Percentiles rank a stretch among this genome's conserved stretches.
phyloP scores from a whole-genome alignment of 2,329 filamentous ascomycete genomes.

The Fusarium sp. region DNA sequence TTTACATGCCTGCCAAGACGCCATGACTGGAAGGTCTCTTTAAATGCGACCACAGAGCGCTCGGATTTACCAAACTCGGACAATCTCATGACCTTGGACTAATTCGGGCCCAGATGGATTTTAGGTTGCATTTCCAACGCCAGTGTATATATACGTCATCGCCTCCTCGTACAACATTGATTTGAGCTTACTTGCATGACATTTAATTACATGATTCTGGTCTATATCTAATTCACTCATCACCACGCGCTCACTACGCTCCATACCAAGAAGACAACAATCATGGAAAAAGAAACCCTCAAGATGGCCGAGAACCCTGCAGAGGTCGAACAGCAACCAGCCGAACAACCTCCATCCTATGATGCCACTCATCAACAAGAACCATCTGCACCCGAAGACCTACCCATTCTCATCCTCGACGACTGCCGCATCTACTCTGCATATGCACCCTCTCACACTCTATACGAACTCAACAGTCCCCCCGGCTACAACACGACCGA shows the following conservation, averaged over 20 bases:
- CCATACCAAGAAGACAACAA: fast-evolving
- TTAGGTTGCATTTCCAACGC: not conserved
- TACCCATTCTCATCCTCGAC: constrained; percentile 39
- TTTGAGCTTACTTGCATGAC: not conserved
- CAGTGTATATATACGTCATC: not conserved
- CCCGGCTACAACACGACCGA: constrained; percentile 31
- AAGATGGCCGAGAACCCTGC: not conserved
- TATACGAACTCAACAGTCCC: constrained; percentile 45
- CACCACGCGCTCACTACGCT: fast-evolving
- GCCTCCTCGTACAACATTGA: not conserved
- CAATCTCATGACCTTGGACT: not conserved
- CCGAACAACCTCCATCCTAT: constrained; percentile 16
- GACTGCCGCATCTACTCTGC: constrained; percentile 36
- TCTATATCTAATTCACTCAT: not conserved
- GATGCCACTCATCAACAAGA: constrained; percentile 1
- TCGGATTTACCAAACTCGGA: not conserved
- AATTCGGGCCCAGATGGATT: not conserved
- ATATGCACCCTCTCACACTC: constrained; percentile 24
- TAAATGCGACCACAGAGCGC: not conserved
- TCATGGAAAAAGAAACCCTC: not conserved
- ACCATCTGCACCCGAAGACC: constrained; percentile 9
- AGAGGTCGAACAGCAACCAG: not conserved
- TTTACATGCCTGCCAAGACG: not conserved
- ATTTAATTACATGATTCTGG: not conserved
- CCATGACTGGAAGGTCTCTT: not conserved